Base-by-base conservation (phyloP, 305 asterid species). In the Fraxinus dipetala region DNA sequence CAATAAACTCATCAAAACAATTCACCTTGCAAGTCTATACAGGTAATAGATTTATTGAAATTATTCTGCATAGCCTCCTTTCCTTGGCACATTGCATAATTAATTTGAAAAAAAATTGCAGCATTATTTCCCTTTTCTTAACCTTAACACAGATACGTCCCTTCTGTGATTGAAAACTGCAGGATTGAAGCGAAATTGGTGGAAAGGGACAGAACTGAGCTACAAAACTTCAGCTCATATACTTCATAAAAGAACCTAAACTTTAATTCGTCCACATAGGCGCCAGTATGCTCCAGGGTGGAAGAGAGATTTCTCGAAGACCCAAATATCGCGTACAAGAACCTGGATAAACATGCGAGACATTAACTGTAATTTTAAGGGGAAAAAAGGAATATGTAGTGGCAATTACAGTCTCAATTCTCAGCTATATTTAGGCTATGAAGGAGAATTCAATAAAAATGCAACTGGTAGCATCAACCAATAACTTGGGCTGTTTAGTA, bases 251-350 rank as follows among this genome's bases (percentile, higher is more conserved):
- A 30, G 38, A 69, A 11, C 38, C 86, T 91, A 90, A 72, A 88
- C 79, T 85, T 90, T 95, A 90, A 95, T 89, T 87, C 98, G 91
- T 79, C 98, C 98, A 88, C 98, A 95, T 18, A 93, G 97, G 63
- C 98, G 98, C 98, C 98, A 95, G 83, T 79, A 88, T 51, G 98
- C 89, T 76, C 96, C 96, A 1, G 88, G 84, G 84, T 89, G 96
- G 90, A 92, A 95, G 63, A 91, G 94, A 70, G 98, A 93, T 87
- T 93, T 93, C 93, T 95, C 98, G 73, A 95, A 95, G 81, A 95
- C 94, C 98, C 98, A 95, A 86, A 92, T 87, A 84, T 95, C 98
- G 26, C 97, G 98, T 65, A 95, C 98, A 80, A 91, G 92, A 77
- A 95, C 92, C 98, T 95, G 87, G 45, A 70, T 56, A 35, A 61